These are phyloP conservation scores for Blepharisma stoltei DNA, from an alignment of 73 alveolate genomes.

Conservation along the genomic window DNA sequence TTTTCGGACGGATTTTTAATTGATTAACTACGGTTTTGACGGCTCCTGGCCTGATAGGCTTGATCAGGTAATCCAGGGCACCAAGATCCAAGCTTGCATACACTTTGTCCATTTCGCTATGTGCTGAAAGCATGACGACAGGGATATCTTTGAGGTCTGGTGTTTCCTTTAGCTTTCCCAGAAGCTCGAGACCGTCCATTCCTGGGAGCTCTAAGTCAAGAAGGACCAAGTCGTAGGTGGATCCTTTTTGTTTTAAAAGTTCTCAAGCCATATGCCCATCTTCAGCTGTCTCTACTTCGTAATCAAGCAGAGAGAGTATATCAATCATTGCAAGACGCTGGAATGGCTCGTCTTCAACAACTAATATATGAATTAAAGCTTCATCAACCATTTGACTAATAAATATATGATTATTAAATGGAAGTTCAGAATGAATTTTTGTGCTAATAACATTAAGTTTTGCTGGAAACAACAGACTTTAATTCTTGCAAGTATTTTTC, in stretches of 20 bases:
- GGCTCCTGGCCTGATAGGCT: constrained; percentile 67
- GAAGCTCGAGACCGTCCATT: constrained; percentile 84
- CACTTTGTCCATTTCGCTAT: constrained; percentile 55
- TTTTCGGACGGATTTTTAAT: not conserved
- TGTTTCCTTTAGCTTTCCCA: constrained; percentile 60
- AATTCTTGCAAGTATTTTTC: too few species aligned
- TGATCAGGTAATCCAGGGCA: constrained; percentile 76
- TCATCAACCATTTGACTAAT: constrained; percentile 27
- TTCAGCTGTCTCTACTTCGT: constrained; percentile 60
- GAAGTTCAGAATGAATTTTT: too few species aligned
- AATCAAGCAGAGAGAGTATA: constrained; percentile 68
- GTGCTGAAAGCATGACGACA: constrained; percentile 81
- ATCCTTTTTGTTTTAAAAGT: constrained; percentile 48
- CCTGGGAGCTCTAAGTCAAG: constrained; percentile 79
- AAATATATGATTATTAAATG: not conserved
- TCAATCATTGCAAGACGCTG: constrained; percentile 78
- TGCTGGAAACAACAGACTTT: too few species aligned
- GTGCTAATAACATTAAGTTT: too few species aligned
- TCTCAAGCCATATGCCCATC: constrained; percentile 74
- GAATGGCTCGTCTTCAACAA: constrained; percentile 86
- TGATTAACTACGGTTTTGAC: constrained; percentile 25
- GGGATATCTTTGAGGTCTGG: constrained; percentile 63
- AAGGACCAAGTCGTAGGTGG: constrained; percentile 68
- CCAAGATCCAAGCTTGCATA: constrained; percentile 69
- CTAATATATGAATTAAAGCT: constrained; percentile 40